These are phyloP conservation scores for Heracleum sosnowskyi DNA, from an alignment of 129 eudicot species.

Conservation along the genomic window DNA sequence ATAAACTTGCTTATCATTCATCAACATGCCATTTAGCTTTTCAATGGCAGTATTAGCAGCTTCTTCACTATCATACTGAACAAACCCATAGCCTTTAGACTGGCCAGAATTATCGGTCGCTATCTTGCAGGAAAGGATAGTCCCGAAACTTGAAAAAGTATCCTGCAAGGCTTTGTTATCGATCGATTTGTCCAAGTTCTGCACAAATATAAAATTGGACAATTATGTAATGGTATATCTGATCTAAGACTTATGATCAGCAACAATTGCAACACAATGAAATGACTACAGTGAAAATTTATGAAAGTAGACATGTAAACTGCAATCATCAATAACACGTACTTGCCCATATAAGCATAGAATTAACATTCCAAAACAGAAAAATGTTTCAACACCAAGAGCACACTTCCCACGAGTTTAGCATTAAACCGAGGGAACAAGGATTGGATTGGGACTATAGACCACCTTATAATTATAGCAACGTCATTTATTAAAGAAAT, in stretches of 20 bases:
- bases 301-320: background rate
- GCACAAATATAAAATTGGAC: constrained; percentile 3
- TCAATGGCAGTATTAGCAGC: constrained; percentile 47
- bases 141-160: constrained; percentile 39
- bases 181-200: constrained; percentile 55
- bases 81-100: constrained; percentile 60
- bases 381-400: too few relatives aligned
- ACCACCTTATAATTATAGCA: background rate
- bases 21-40: constrained; percentile 34
- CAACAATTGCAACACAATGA: background rate
- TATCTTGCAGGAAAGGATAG: constrained; percentile 43
- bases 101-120: constrained; percentile 35
- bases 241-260: background rate
- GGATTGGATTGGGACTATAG: background rate
- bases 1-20: constrained; percentile 39
- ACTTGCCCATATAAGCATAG: background rate
- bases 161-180: constrained; percentile 42
- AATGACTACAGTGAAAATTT: background rate
- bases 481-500: background rate
- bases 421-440: background rate
- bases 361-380: too few relatives aligned
- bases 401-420: too few relatives aligned
- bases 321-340: background rate
- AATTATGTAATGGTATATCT: background rate
- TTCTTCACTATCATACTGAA: constrained; percentile 43